Conservation (phyloP, 768 basidiomycete genomes). For the Lactarius evosmus region DNA sequence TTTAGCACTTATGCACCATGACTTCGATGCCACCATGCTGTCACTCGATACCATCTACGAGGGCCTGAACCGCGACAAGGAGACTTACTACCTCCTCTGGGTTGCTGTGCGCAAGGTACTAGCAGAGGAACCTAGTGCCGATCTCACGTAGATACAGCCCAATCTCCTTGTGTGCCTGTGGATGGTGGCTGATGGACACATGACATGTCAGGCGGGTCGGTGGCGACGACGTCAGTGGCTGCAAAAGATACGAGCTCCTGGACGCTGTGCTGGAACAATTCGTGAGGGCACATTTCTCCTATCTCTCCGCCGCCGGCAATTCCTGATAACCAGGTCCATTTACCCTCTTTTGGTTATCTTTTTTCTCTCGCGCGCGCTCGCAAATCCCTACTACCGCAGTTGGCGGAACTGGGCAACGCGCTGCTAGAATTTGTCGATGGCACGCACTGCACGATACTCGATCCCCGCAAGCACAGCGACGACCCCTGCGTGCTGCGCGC, state of each 20-base stretch:
- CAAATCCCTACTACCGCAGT: constrained; percentile 34
- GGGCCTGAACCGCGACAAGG: constrained; percentile 11
- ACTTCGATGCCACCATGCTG: constrained; percentile 17
- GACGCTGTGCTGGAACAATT: constrained; percentile 22
- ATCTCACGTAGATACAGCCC: constrained; percentile 11
- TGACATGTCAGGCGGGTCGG: constrained; percentile 20
- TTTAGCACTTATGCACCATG: constrained; percentile 14
- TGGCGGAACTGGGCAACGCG: constrained; percentile 48
- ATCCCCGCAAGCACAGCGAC: constrained; percentile 42
- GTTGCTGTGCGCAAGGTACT: constrained; percentile 27
- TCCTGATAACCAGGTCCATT: neutral
- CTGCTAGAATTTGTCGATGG: constrained; percentile 46
- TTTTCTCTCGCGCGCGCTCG: neutral
- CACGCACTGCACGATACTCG: constrained; percentile 48
- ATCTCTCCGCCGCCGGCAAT: neutral
- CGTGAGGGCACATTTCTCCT: constrained; percentile 7
- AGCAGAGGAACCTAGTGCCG: constrained; percentile 12
- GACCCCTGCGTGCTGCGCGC: constrained; percentile 41
- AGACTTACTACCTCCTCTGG: constrained; percentile 27
- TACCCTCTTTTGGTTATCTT: neutral
- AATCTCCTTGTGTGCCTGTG: constrained; percentile 11
- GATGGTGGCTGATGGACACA: constrained; percentile 13
- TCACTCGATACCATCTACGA: constrained; percentile 20
- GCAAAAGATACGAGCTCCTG: constrained; percentile 15
- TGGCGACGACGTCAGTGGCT: constrained; percentile 14